phyloP scores from a whole-genome alignment of 2,329 filamentous ascomycete species.

The Pleurostoma richardsiae region DNA sequence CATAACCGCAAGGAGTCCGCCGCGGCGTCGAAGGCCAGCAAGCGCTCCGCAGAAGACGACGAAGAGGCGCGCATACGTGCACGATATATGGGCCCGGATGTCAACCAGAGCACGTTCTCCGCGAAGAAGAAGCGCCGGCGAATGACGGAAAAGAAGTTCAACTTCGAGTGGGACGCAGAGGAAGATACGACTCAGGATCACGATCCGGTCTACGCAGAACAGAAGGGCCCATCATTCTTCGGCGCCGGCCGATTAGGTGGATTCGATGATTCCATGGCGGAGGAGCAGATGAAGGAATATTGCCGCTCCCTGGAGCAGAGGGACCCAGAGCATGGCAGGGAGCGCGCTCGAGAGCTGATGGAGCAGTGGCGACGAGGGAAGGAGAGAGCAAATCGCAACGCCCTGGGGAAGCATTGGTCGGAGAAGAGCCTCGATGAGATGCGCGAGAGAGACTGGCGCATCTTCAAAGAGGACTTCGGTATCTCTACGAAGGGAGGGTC shows the following conservation, averaged over 20 bases:
- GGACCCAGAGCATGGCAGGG: slow-evolving; percentile 70
- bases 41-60: slow-evolving; percentile 51
- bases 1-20: slow-evolving; percentile 2
- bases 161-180: slow-evolving; percentile 94
- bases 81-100: slow-evolving; percentile 87
- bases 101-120: slow-evolving; percentile 78
- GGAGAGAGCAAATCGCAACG: slow-evolving; percentile 67
- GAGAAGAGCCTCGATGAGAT: slow-evolving; percentile 90
- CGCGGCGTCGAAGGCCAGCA: slow-evolving; percentile 25
- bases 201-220: slow-evolving; percentile 72
- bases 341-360: slow-evolving; percentile 73
- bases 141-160: slow-evolving; percentile 95
- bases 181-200: slow-evolving; percentile 86
- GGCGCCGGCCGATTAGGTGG: slow-evolving; percentile 34
- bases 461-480: slow-evolving; percentile 99
- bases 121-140: slow-evolving; percentile 93
- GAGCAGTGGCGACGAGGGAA: slow-evolving; percentile 78
- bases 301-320: slow-evolving; percentile 68
- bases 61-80: slow-evolving; percentile 72
- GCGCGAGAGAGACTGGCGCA: slow-evolving; percentile 97
- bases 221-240: slow-evolving; percentile 62
- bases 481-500: slow-evolving; percentile 89
- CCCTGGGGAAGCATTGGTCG: slow-evolving; percentile 89
- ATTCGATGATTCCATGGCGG: slow-evolving; percentile 48
- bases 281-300: slow-evolving; percentile 50